Percentiles rank a stretch among this genome's conserved stretches.
These are phyloP conservation scores for Zygnema cylindricum DNA, from an alignment of 139 green algal genomes.

Conservation along the genomic window DNA sequence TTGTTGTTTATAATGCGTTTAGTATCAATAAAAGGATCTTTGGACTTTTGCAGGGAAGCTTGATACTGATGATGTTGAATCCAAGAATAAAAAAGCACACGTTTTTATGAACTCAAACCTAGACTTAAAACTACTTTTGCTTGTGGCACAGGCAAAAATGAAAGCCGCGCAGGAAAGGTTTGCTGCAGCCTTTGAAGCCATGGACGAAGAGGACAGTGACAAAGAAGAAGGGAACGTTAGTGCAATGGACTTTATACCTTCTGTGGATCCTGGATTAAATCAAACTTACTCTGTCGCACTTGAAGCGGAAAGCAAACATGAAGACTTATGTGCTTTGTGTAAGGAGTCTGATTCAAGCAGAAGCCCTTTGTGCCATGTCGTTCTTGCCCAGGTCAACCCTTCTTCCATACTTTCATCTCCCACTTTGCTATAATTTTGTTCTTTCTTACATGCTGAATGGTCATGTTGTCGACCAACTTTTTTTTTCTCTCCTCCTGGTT, in stretches of 20 bases:
- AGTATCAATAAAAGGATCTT: too few relatives aligned
- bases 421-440: neutral
- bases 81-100: too few relatives aligned
- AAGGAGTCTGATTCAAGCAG: conserved; percentile 13
- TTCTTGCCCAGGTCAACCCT: conserved; percentile 35
- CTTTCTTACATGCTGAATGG: too few relatives aligned
- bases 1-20: too few relatives aligned
- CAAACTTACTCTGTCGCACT: neutral
- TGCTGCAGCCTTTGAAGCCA: conserved; percentile 19
- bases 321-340: conserved; percentile 42
- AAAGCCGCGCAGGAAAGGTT: conserved; percentile 44
- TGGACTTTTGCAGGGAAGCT: neutral
- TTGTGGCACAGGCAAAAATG: conserved; percentile 54
- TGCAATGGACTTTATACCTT: too few relatives aligned
- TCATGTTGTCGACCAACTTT: too few relatives aligned
- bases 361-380: conserved; percentile 36
- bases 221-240: too few relatives aligned
- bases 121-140: too few relatives aligned
- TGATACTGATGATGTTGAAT: conserved; percentile 3
- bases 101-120: too few relatives aligned
- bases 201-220: neutral
- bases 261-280: neutral
- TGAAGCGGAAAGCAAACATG: neutral
- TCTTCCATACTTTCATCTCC: neutral
- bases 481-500: too few relatives aligned